Conservation (phyloP, 805 yeast genomes). For the Cyberlindnera mississippiensis region DNA sequence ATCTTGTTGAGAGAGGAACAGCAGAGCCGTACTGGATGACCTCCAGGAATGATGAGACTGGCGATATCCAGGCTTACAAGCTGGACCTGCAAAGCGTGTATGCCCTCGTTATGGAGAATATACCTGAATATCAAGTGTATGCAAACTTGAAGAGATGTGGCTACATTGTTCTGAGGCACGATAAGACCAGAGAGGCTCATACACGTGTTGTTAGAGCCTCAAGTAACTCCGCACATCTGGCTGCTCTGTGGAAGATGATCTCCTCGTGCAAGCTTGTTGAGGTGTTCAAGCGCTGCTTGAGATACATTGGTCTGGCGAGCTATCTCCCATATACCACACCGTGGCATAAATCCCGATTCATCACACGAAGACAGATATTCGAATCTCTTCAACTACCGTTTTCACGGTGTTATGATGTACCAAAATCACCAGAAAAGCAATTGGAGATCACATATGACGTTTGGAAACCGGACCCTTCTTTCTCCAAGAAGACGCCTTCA, state of each 20-base stretch:
- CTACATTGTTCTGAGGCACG: conserved; percentile 49
- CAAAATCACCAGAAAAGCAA: conserved; percentile 13
- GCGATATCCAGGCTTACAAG: background rate
- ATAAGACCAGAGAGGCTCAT: conserved; percentile 7
- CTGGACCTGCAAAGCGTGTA: conserved; percentile 66
- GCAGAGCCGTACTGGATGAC: conserved; percentile 35
- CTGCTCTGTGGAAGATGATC: background rate
- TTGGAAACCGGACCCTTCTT: conserved; percentile 79
- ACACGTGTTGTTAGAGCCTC: too few relatives aligned
- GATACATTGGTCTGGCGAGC: conserved; percentile 6
- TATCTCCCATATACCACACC: conserved; percentile 15
- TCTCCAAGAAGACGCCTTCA: conserved; percentile 67
- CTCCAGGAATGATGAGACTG: conserved; percentile 30
- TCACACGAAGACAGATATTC: conserved; percentile 28
- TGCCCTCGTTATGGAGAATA: conserved; percentile 40
- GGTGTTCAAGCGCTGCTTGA: background rate
- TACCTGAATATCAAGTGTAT: conserved; percentile 63
- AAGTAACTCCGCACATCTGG: background rate
- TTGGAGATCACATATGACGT: conserved; percentile 47
- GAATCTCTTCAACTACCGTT: conserved; percentile 29
- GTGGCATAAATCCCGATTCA: conserved; percentile 22
- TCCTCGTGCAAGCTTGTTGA: background rate
- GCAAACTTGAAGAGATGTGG: conserved; percentile 76
- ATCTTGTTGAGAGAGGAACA: conserved; percentile 78
- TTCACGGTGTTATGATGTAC: conserved; percentile 1